Evolutionary conservation across 805 yeast genomes (phyloP), one percentile per base, ranked within the genome.

Genomic region (Nakazawaea ambrosiae): DNA sequence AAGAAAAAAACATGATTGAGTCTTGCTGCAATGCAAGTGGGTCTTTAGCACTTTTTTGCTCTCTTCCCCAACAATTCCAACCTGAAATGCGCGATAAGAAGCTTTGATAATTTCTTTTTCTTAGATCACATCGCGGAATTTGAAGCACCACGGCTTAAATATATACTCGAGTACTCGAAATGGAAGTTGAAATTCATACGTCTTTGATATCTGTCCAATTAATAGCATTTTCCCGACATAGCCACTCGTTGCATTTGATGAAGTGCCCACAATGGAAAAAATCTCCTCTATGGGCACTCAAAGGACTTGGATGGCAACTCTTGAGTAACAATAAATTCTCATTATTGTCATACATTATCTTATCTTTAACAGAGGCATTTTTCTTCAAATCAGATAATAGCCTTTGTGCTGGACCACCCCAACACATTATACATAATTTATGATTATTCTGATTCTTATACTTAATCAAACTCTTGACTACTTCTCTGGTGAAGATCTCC

Each of bases 261-360:
- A 88, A 90, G 50, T 87, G 96, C 17, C 65, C 61, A 47, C 82
- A 77, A 2, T 78, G 78, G 49, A 90, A 89, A 57, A 83, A 92
- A 20, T 39, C 37, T 2, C 92, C 96, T 30, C 94, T 63, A 15
- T 81, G 69, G 0, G 98, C 98, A 44, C 95, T 83, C 34, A 92
- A 61, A 1, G 99, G 99, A 20, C 95, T 83, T 1, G 99, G 99
- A 58, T 92, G 99, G 0, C 88, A 97, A 0, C 87, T 68, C 44
- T 70, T 72, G 20, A 92, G 59, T 0, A 85, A 73, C 29, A 70
- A 49, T 5, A 34, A n/a, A 22, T 20, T 34, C n/a, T 31, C 33
- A 40, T 77, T 68, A 27, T 63, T 56, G 16, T 18, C 15, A 3
- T 57, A 38, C 37, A 49, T 39, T 30, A 59, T 50, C 34, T 57